Percentiles rank a stretch among this genome's conserved stretches.
Conservation (phyloP, 768 basidiomycete genomes). For the Rhodosporidiobolus sp. region DNA sequence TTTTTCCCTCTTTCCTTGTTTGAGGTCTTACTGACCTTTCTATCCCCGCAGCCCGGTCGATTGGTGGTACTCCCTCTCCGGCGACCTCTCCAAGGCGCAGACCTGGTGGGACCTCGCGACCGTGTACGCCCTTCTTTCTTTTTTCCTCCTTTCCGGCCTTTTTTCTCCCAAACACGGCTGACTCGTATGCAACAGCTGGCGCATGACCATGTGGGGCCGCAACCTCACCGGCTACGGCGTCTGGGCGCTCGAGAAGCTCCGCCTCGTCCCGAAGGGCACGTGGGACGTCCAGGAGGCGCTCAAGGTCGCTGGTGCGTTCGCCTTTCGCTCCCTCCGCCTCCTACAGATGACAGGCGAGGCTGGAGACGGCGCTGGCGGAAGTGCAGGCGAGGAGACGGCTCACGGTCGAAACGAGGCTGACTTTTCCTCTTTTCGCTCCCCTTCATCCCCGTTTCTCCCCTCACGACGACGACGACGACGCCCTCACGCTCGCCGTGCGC, state of each 20-base stretch:
- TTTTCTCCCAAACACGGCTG: background rate
- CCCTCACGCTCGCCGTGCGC: background rate
- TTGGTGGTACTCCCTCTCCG: conserved; percentile 98
- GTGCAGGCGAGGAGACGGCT: too few species aligned
- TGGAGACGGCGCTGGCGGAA: too few species aligned
- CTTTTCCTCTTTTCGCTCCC: background rate
- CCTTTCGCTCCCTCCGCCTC: background rate
- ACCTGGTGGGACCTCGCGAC: conserved; percentile 86
- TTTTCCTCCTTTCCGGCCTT: background rate
- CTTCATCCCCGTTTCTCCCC: background rate
- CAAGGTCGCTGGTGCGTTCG: conserved; percentile 59
- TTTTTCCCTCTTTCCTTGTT: background rate
- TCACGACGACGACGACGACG: too few species aligned
- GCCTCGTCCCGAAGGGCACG: conserved; percentile 87
- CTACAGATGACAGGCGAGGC: background rate
- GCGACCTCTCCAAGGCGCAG: conserved; percentile 87
- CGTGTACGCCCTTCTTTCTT: conserved; percentile 48
- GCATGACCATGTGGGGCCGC: conserved; percentile 83
- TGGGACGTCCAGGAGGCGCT: conserved; percentile 82
- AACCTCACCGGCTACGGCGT: conserved; percentile 77
- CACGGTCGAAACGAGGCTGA: background rate
- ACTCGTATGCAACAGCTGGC: conserved; percentile 54
- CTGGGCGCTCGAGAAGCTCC: conserved; percentile 69
- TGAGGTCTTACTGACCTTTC: background rate
- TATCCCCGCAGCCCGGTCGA: conserved; percentile 35